Evolutionary conservation across 305 asterid genomes (phyloP).

Genomic region (Solanum aculeatissimum): DNA sequence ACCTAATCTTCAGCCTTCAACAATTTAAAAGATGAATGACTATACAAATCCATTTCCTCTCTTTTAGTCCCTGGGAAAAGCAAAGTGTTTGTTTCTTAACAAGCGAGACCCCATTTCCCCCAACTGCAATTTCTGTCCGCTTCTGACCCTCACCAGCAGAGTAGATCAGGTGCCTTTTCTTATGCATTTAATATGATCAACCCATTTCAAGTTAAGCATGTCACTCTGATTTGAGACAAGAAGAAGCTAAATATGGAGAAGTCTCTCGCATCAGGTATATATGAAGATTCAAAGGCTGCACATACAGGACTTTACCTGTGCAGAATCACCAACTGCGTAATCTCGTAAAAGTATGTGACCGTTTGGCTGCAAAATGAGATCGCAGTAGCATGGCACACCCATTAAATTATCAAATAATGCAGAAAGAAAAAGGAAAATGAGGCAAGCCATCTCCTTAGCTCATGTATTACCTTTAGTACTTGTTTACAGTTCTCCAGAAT

Average conservation of each 20-base stretch:
- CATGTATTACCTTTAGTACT: slow-evolving; percentile 49
- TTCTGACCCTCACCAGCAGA: background rate
- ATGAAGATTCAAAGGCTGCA: background rate
- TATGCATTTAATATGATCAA: background rate
- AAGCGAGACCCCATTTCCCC: background rate
- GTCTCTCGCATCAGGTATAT: background rate
- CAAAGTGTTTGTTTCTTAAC: background rate
- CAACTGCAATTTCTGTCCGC: background rate
- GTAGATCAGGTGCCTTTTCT: background rate
- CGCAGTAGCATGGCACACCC: background rate
- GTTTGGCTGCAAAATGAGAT: slow-evolving; percentile 47
- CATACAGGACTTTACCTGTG: slow-evolving; percentile 39
- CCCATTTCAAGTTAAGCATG: background rate
- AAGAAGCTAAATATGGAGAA: background rate
- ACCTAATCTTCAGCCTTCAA: background rate
- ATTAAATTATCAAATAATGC: background rate
- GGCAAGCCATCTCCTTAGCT: background rate
- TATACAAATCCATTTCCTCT: background rate
- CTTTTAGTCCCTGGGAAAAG: background rate
- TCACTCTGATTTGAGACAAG: background rate
- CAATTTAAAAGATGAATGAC: background rate
- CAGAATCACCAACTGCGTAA: slow-evolving; percentile 69
- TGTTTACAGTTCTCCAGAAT: slow-evolving; percentile 51
- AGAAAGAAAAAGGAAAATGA: background rate
- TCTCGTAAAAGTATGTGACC: slow-evolving; percentile 71